Conservation (phyloP, 169 alveolate species). For the Babesia ovis region DNA sequence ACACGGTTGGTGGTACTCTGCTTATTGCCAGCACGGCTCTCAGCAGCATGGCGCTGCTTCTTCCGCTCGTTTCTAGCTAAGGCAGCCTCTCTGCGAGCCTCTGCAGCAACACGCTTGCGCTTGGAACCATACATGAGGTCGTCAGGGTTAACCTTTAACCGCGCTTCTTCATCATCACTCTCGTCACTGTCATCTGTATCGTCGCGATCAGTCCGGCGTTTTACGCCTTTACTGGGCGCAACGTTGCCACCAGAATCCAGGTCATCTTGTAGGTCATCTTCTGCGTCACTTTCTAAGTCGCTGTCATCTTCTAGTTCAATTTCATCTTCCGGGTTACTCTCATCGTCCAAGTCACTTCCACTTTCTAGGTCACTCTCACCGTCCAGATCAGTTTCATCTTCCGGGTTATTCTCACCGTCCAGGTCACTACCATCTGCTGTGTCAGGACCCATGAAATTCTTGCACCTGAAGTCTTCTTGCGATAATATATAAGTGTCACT, state of each 20-base stretch:
- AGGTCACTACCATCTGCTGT: constrained; percentile 1
- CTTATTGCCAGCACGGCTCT: constrained; percentile 54
- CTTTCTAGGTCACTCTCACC: neutral
- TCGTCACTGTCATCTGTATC: constrained; percentile 23
- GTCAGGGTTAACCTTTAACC: constrained; percentile 27
- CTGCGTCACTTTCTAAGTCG: constrained; percentile 10
- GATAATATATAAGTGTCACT: constrained; percentile 24
- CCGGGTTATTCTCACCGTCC: neutral
- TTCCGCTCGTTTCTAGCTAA: constrained; percentile 29
- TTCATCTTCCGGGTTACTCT: neutral
- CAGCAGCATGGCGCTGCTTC: constrained; percentile 22
- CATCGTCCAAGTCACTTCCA: neutral
- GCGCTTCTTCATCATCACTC: constrained; percentile 26
- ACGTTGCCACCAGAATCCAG: neutral
- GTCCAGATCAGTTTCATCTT: neutral
- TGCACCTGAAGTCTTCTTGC: constrained; percentile 29
- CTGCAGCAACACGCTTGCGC: constrained; percentile 30
- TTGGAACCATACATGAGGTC: constrained; percentile 26
- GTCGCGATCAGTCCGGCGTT: neutral
- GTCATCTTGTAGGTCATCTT: constrained; percentile 1
- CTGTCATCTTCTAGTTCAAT: neutral
- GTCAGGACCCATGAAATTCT: constrained; percentile 5
- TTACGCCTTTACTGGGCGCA: neutral
- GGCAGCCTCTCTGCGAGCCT: constrained; percentile 15
- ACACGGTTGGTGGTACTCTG: constrained; percentile 77